Base-by-base conservation (phyloP, 257 asterid species). In the Solanum microdontum region DNA sequence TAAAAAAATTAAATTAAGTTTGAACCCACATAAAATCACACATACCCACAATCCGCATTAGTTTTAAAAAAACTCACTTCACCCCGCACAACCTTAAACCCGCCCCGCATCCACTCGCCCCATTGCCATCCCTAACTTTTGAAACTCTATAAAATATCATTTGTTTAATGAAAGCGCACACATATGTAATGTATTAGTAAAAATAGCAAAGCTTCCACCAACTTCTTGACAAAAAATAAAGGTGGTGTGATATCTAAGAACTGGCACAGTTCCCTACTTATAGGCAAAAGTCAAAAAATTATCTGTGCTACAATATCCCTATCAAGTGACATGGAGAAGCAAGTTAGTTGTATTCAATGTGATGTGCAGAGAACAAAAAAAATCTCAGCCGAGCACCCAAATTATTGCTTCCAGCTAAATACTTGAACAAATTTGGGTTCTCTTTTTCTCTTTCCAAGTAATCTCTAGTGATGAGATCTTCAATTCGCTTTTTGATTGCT, bases 381-480 rank as follows among this genome's bases (percentile, higher is more conserved):
- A 5, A 15, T 17, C 23, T 24, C 48, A 40, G 66, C 43, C 77
- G 21, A 36, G 28, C 21, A 74, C 23, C 28, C 82, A 87, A 37
- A 58, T 8, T 77, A 21, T 74, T 40, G 70, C 4, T 36, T 91
- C 86, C 91, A 19, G 95, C 93, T 76, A 91, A 72, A 86, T 94
- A 92, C 88, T 83, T 90, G 92, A 82, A 93, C 86, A 84, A 3
- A 88, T 90, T 92, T 5, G 95, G 90, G 82, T 89, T 90, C 43
- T 90, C 90, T 84, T 40, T 83, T 74, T 94, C 95, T 73, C 95
- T 91, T 70, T 91, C 93, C 90, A 94, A 79, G 87, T 91, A 93
- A 7, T 93, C 94, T 12, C 91, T 72, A 15, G 90, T 76, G 69
- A 92, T 90, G 84, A 93, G 90, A 84, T 92, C 93, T 89, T 93